Evolutionary conservation across 768 basidiomycete genomes (phyloP).

Genomic region (Russula sp.): DNA sequence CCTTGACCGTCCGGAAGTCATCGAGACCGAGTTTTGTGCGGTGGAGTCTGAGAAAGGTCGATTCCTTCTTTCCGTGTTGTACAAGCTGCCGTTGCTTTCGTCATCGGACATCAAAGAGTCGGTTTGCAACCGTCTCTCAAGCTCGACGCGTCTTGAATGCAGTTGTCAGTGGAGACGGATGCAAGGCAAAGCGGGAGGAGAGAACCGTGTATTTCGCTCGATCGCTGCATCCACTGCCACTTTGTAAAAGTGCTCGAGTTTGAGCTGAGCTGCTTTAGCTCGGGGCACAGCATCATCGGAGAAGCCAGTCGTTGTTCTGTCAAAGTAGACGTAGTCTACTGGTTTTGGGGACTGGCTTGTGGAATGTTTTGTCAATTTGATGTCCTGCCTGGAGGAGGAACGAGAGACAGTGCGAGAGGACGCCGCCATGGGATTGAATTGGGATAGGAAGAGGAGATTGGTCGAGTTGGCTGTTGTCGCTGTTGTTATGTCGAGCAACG

Average conservation of each 20-base stretch:
- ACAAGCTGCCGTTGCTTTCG: constrained; percentile 81
- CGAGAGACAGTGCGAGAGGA: constrained; percentile 27
- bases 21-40: constrained; percentile 87
- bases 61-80: constrained; percentile 84
- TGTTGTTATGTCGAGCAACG: neutral
- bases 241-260: constrained; percentile 96
- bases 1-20: constrained; percentile 95
- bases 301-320: constrained; percentile 71
- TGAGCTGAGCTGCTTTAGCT: constrained; percentile 89
- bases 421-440: constrained; percentile 19
- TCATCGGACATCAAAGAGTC: constrained; percentile 76
- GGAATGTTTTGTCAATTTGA: constrained; percentile 23
- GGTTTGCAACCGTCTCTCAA: constrained; percentile 73
- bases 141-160: constrained; percentile 69
- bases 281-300: constrained; percentile 78
- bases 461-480: neutral
- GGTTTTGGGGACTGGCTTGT: constrained; percentile 39
- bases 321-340: constrained; percentile 91
- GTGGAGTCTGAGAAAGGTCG: constrained; percentile 80
- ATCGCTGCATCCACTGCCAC: constrained; percentile 94
- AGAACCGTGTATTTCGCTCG: constrained; percentile 83
- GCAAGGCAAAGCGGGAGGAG: neutral
- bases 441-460: neutral
- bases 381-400: constrained; percentile 30
- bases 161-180: constrained; percentile 11